These are phyloP conservation scores for Lactarius trivialis DNA, from an alignment of 768 basidiomycete species.

Conservation along the genomic window DNA sequence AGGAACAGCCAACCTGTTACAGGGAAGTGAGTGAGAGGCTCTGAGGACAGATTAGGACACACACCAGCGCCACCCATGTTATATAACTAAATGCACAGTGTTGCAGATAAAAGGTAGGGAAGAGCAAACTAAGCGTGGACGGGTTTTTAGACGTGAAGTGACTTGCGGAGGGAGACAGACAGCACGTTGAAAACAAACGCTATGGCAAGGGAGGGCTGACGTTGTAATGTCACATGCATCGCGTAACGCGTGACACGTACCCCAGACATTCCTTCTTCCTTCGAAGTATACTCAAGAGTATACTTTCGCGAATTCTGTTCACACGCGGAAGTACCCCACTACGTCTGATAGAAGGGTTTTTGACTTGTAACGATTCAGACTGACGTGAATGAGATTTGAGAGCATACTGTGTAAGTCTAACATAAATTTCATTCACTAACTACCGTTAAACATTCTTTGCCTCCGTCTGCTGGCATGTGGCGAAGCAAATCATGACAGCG, in stretches of 20 bases:
- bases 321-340: not conserved
- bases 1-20: constrained; percentile 91
- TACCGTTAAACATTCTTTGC: not conserved
- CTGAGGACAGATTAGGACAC: constrained; percentile 22
- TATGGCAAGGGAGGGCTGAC: not conserved
- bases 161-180: not conserved
- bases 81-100: constrained; percentile 10
- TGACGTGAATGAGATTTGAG: not conserved
- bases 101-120: not conserved
- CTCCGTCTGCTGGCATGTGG: not conserved
- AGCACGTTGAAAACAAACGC: not conserved
- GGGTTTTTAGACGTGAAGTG: not conserved
- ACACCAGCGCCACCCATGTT: constrained; percentile 40
- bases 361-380: not conserved
- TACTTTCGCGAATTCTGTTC: too few relatives aligned
- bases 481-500: not conserved
- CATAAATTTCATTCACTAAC: not conserved
- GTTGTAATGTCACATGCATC: not conserved
- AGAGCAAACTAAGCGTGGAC: not conserved
- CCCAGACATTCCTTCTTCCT: not conserved
- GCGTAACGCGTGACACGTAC: not conserved
- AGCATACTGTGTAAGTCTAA: not conserved
- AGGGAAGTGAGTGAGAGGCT: not conserved
- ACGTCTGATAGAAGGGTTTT: not conserved
- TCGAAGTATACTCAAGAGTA: too few relatives aligned